Conservation (phyloP, 2,329 filamentous ascomycete species). For the Shiraia sp. region DNA sequence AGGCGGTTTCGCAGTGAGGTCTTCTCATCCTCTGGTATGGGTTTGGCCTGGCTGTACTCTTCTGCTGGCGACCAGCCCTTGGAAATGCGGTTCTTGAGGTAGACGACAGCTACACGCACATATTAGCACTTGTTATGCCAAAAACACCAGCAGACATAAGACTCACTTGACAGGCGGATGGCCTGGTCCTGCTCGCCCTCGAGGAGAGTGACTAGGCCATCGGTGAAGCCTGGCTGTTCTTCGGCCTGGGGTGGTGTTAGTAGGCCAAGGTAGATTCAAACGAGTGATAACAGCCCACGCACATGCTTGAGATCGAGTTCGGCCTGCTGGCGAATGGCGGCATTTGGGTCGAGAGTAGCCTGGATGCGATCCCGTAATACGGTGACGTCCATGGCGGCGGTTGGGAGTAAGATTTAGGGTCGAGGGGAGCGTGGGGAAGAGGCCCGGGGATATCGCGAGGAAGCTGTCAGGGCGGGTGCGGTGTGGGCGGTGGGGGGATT, state of each 20-base stretch:
- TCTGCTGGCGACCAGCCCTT: conserved; percentile 85
- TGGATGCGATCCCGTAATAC: conserved; percentile 76
- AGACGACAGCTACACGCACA: conserved; percentile 75
- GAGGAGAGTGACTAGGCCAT: conserved; percentile 87
- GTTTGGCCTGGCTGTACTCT: conserved; percentile 70
- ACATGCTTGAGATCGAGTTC: conserved; percentile 84
- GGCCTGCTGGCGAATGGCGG: conserved; percentile 74
- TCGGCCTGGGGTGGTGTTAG: conserved; percentile 68
- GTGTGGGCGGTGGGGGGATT: conserved; percentile 23
- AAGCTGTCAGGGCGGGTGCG: conserved; percentile 17
- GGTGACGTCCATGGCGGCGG: conserved; percentile 69
- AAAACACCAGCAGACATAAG: conserved; percentile 21
- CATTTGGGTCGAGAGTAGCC: conserved; percentile 74
- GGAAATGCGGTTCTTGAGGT: conserved; percentile 96
- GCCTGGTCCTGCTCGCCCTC: conserved; percentile 84
- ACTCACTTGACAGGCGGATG: conserved; percentile 82
- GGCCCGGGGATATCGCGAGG: conserved; percentile 8
- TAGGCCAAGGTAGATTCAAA: conserved; percentile 16
- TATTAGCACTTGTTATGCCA: conserved; percentile 22
- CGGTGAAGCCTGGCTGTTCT: conserved; percentile 84
- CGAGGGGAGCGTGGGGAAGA: too few species aligned
- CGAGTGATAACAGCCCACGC: conserved; percentile 40
- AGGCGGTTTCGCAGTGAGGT: conserved; percentile 82
- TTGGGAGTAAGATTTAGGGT: conserved; percentile 9
- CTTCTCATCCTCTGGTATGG: conserved; percentile 89